Base-by-base conservation (phyloP, 1,284 basidiomycete genomes). In the Malassezia slooffiae region DNA sequence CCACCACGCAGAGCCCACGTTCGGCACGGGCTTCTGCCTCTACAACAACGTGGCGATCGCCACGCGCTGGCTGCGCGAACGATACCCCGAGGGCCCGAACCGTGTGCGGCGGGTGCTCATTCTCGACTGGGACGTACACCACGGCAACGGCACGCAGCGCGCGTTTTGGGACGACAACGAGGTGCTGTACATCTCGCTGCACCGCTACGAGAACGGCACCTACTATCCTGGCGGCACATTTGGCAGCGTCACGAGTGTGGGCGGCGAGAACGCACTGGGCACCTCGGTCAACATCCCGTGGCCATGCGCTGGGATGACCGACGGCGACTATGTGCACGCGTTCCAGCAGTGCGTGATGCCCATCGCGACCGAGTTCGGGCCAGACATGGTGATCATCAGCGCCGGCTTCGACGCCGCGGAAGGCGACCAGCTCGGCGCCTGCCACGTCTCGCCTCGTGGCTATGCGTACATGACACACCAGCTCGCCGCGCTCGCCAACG, bases 401-500 rank as follows among this genome's bases (percentile, higher is more conserved):
- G 88, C 93, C 15, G 93, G 93, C 3, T 99, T 96, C 61, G 93
- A 99, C 65, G 91, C 93, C 5, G 93, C 93, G 0, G 78, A 79
- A 22, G 90, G 90, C 1, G 93, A 99, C 66, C 78, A 81, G 34
- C 78, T 99, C 5, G 93, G 93, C 19, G 81, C 81, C 70, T 95
- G 89, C 65, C 75, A 80, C 53, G 90, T 99, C 45, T 79, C 85
- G 1, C 93, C 93, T 0, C 77, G 80, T n/a, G 91, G 89, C 2
- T 99, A 89, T 69, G 89, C 89, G 0, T 91, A 96, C 62, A 96
- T 99, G 90, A 95, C 93, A 3, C 85, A 95, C 62, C 89, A 93
- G 82, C 75, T 99, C 3, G 78, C 80, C 31, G 80, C 83, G n/a
- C 75, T 97, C 8, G 90, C 91, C 10, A 78, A 80, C 4, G 93